Conservation (phyloP, 2,329 filamentous ascomycete species). For the Claviceps fusiformis region DNA sequence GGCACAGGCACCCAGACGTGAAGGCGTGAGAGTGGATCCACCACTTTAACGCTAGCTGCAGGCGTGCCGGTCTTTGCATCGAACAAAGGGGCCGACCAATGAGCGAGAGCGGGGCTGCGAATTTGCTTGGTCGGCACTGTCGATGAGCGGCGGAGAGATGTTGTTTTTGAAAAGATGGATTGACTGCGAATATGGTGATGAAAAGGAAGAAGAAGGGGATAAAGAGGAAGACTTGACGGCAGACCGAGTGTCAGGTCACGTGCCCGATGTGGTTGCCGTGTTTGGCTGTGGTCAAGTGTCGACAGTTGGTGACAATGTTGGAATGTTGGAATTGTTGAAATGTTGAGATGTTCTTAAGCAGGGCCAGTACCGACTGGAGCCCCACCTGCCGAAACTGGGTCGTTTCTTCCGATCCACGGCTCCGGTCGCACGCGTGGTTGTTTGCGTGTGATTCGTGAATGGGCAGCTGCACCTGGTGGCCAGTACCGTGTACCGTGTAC, state of each 20-base stretch:
- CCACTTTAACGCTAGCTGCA: slow-evolving; percentile 2
- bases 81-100: not conserved
- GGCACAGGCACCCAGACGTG: not conserved
- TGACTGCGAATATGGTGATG: too few relatives aligned
- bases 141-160: not conserved
- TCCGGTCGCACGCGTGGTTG: not conserved
- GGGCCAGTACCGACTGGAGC: slow-evolving; percentile 1
- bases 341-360: not conserved
- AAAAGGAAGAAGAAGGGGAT: not conserved
- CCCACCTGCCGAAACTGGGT: slow-evolving; percentile 2
- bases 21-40: slow-evolving; percentile 4
- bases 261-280: not conserved
- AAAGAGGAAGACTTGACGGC: not conserved
- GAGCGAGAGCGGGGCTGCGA: not conserved
- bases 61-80: not conserved
- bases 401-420: not conserved
- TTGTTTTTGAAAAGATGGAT: not conserved
- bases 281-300: not conserved
- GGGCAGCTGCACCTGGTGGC: not conserved
- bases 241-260: not conserved
- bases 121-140: not conserved
- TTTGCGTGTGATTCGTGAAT: not conserved
- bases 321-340: not conserved
- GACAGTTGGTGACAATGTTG: not conserved
- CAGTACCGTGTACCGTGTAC: too few relatives aligned